Percentiles rank a stretch among this genome's conserved stretches.
Conservation (phyloP, 1,139 yeast genomes). For the Yarrowia galli region DNA sequence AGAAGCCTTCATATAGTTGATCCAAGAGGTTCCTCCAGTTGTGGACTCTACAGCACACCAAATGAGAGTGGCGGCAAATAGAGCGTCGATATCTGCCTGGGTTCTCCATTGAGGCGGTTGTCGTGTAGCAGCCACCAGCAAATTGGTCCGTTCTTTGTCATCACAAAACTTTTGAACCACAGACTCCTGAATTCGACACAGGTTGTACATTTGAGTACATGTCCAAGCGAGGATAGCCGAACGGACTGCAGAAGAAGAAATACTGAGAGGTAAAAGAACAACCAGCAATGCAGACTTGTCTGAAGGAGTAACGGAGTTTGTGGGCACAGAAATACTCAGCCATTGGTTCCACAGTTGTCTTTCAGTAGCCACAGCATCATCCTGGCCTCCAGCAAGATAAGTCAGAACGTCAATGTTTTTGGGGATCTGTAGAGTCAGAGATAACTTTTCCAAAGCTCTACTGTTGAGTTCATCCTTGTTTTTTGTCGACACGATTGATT, state of each 20-base stretch:
- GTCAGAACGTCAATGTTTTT: conserved; percentile 33
- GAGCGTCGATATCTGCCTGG: conserved; percentile 35
- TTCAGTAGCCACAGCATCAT: conserved; percentile 33
- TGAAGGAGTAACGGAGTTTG: conserved; percentile 34
- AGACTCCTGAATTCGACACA: conserved; percentile 35
- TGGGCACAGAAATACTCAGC: conserved; percentile 37
- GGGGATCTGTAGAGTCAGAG: conserved; percentile 21
- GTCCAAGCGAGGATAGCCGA: conserved; percentile 37
- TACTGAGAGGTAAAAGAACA: conserved; percentile 8
- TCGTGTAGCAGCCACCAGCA: conserved; percentile 13
- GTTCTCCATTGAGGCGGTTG: conserved; percentile 28
- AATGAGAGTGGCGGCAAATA: conserved; percentile 33
- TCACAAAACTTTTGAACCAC: conserved; percentile 38
- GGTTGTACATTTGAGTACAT: conserved; percentile 37
- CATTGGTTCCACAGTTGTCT: conserved; percentile 38
- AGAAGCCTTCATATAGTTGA: conserved; percentile 31
- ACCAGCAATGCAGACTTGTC: conserved; percentile 31
- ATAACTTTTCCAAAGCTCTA: conserved; percentile 24
- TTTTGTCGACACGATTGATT: background rate
- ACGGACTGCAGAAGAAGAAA: conserved; percentile 28
- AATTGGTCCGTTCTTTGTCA: conserved; percentile 17
- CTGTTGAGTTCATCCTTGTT: conserved; percentile 6
- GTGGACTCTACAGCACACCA: conserved; percentile 38
- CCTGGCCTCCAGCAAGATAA: conserved; percentile 37
- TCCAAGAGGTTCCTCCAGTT: conserved; percentile 34